Evolutionary conservation across 306 rosid genomes (phyloP).

Genomic region (Begonia masoniana): DNA sequence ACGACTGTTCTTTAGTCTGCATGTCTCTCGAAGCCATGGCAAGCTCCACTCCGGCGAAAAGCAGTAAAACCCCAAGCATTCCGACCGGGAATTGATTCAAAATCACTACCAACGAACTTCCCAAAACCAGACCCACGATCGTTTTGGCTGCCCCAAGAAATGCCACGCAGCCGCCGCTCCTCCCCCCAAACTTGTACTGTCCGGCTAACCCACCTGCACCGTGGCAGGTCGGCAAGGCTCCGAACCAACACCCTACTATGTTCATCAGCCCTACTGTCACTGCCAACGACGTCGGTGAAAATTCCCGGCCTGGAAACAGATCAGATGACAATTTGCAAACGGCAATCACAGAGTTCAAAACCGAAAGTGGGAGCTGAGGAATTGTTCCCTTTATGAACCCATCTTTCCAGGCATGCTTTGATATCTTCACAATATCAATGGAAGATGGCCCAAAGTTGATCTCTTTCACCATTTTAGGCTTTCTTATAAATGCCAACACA

Average conservation of each 20-base stretch:
- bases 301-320: constrained; percentile 46
- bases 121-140: constrained; percentile 46
- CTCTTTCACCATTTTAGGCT: constrained; percentile 36
- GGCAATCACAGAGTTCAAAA: constrained; percentile 60
- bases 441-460: constrained; percentile 57
- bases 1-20: constrained; percentile 26
- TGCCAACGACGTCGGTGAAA: constrained; percentile 52
- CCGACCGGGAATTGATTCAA: constrained; percentile 50
- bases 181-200: constrained; percentile 71
- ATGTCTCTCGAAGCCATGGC: constrained; percentile 66
- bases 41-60: constrained; percentile 69
- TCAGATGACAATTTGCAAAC: constrained; percentile 52
- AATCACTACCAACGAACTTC: constrained; percentile 41
- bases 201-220: constrained; percentile 85
- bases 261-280: constrained; percentile 82
- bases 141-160: constrained; percentile 51
- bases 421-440: constrained; percentile 29
- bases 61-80: constrained; percentile 42
- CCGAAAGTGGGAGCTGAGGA: constrained; percentile 66
- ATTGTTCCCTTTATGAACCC: constrained; percentile 68
- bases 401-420: constrained; percentile 47
- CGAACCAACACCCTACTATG: constrained; percentile 68
- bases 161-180: constrained; percentile 81
- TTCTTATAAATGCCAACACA: constrained; percentile 39
- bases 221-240: constrained; percentile 69